Base-by-base conservation (phyloP, 2,329 filamentous ascomycete genomes). In the Fusarium goolgardi region DNA sequence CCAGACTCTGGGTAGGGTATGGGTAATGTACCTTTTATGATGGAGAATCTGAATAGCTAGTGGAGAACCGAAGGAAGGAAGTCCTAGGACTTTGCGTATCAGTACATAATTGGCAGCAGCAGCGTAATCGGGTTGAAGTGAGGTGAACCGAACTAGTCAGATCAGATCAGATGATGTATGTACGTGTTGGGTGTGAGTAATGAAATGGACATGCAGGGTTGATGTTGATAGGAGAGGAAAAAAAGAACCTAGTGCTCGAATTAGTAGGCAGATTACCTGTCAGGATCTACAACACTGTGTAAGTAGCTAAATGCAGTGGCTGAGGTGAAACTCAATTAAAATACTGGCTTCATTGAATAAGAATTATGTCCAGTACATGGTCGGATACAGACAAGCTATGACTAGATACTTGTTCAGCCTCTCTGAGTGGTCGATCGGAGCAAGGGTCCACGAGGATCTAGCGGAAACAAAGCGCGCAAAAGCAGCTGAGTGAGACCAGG, bases 361-460 rank as follows among this genome's bases (percentile, higher is more conserved):
- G 35, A 25, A 18, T 45, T 45, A 50, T 50, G 47, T 50, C n/a
- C 13, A 40, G 53, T 53, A 53, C 61, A n/a, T 53, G 20, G 32
- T 53, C 21, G 60, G 62, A 59, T 41, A 25, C 56, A 58, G 44
- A 40, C 47, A 50, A 50, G 47, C 47, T 63, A 55, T 40, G 21
- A 39, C 45, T 53, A 53, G 49, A 39, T 29, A 43, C 58, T 46
- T 23, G 41, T 23, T 15, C 49, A 35, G n/a, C 39, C 44, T 55
- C n/a, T 55, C 21, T 65, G 32, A 68, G 53, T 66, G 60, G 65
- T 45, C 65, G 65, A 64, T 51, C 61, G 25, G 45, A 68, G n/a
- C 59, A 55, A 58, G 67, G 67, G 50, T 53, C 47, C 29, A 43
- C 12, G 54, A 59, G 58, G 54, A 65, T 54, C 56, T 67, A 58